phyloP scores from a whole-genome alignment of 2,329 filamentous ascomycete species.

The Aspergillus unguis region DNA sequence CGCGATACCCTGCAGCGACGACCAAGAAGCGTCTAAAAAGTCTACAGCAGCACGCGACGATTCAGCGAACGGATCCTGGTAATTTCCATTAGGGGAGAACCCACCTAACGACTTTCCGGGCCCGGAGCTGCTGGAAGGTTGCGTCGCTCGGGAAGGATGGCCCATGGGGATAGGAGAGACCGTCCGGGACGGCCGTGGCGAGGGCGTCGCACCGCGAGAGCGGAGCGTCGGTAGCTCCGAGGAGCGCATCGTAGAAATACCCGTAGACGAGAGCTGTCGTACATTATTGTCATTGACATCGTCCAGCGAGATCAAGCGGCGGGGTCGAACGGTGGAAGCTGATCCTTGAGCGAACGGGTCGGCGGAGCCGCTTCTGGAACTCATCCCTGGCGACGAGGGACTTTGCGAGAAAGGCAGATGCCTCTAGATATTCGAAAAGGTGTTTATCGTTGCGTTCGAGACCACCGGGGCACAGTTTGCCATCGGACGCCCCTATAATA shows the following conservation, averaged over 20 bases:
- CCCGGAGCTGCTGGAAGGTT: slow-evolving; percentile 22
- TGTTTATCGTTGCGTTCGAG: slow-evolving; percentile 21
- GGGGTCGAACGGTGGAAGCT: slow-evolving; percentile 42
- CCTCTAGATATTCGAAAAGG: slow-evolving; percentile 23
- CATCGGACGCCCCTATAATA: slow-evolving; percentile 34
- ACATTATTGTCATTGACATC: slow-evolving; percentile 30
- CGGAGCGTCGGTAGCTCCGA: slow-evolving; percentile 33
- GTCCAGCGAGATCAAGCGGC: slow-evolving; percentile 44
- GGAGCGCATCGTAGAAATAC: slow-evolving; percentile 27
- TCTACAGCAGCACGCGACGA: slow-evolving; percentile 30
- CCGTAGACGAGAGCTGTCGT: slow-evolving; percentile 24
- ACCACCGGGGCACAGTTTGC: slow-evolving; percentile 34
- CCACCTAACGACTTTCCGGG: slow-evolving; percentile 26
- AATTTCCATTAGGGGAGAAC: slow-evolving; percentile 22
- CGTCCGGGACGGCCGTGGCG: slow-evolving; percentile 35
- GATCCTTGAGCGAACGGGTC: slow-evolving; percentile 34
- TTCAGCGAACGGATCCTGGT: slow-evolving; percentile 22
- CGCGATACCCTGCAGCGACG: slow-evolving; percentile 48
- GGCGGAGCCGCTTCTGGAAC: slow-evolving; percentile 37
- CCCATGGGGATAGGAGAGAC: slow-evolving; percentile 39
- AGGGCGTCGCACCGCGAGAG: slow-evolving; percentile 43
- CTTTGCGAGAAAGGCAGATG: slow-evolving; percentile 16
- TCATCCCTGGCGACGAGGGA: slow-evolving; percentile 38
- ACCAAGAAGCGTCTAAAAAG: slow-evolving; percentile 47
- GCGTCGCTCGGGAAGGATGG: slow-evolving; percentile 34